These are phyloP conservation scores for Hymenotorrendiella dingleyae DNA, from an alignment of 2,329 filamentous ascomycete species.

Conservation along the genomic window DNA sequence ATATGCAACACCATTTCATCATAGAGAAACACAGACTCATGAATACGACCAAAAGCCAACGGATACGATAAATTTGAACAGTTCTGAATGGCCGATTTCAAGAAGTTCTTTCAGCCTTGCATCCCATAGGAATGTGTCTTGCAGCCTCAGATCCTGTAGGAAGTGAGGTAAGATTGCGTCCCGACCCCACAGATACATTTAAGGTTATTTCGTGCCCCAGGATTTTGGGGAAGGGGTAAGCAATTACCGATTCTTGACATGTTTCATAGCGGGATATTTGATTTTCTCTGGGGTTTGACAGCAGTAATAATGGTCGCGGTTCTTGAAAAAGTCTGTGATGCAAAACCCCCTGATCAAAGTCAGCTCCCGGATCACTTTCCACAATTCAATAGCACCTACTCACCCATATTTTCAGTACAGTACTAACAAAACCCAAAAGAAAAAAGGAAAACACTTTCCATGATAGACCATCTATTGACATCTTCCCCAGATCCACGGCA, in stretches of 20 bases:
- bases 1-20: not conserved
- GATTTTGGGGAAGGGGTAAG: not conserved
- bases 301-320: not conserved
- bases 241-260: too few relatives aligned
- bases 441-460: not conserved
- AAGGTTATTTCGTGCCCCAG: not conserved
- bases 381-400: not conserved
- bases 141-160: not conserved
- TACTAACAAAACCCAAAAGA: too few relatives aligned
- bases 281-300: not conserved
- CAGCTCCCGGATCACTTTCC: not conserved
- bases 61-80: not conserved
- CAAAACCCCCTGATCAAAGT: not conserved
- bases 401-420: too few relatives aligned
- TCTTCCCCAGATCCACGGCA: not conserved
- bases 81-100: not conserved
- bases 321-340: not conserved
- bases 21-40: not conserved
- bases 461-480: not conserved
- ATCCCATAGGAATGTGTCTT: slow-evolving; percentile 1
- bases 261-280: not conserved
- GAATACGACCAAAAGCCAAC: not conserved
- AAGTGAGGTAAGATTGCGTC: not conserved
- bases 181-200: not conserved
- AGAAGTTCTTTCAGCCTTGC: slow-evolving; percentile 1